Evolutionary conservation across 2,329 filamentous ascomycete genomes (phyloP), one percentile per base, ranked within the genome.

Genomic region (Fusarium xylarioides): DNA sequence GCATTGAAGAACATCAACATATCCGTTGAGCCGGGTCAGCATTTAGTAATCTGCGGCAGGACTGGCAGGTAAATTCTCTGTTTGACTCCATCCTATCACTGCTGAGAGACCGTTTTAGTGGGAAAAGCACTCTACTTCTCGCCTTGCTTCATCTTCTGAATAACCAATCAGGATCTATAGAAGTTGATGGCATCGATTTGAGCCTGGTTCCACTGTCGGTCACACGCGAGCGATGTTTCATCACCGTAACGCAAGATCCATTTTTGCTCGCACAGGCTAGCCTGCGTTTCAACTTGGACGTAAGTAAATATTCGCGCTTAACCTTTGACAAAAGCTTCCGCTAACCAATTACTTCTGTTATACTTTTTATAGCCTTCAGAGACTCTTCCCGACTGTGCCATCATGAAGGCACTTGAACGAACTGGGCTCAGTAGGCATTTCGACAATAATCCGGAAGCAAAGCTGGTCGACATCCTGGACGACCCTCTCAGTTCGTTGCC

Each of bases 201-300:
- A 58, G 9, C 4, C 4, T 5, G 2, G 15, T 30, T 30, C 19
- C 42, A 0, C 42, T 35, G 2, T 7, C 32, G 4, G 2, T 1
- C 0, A 37, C 49, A 35, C 32, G 55, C 9, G 40, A 58, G 11
- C 30, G 11, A 3, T 49, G 42, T 3, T 58, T 49, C 6, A 49
- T 58, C 15, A 49, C 11, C 0, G 15, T 58, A 0, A 58, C 55
- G 1, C 55, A 58, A 30, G 55, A 58, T n/a, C 23, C 42, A n/a
- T 58, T 58, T 6, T 8, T 58, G 23, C 42, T 58, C 7, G 19
- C 18, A 12, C 55, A 58, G 19, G 42, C 42, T 18, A 35, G 42
- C 11, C 32, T 58, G 4, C 55, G 55, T 0, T 58, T 58, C 15
- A 58, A 58, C 1, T 23, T 58, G 23, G 55, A 58, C 32, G 55